Conservation (phyloP, 2,329 filamentous ascomycete genomes). For the Alternaria alternata region DNA sequence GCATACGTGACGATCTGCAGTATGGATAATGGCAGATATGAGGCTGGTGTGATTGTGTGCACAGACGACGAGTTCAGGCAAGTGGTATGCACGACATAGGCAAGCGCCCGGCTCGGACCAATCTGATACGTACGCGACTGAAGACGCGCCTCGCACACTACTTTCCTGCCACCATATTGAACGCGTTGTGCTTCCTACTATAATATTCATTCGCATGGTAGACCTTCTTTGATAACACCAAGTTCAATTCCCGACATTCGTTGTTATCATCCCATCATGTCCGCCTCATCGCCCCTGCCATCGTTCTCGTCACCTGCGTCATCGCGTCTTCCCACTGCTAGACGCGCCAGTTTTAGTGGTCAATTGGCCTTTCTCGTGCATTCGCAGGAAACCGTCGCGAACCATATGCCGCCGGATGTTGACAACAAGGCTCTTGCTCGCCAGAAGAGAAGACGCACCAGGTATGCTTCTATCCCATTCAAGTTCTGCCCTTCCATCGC, state of each 20-base stretch:
- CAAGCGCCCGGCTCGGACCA: slow-evolving; percentile 22
- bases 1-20: slow-evolving; percentile 6
- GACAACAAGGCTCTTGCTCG: slow-evolving; percentile 68
- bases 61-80: slow-evolving; percentile 20
- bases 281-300: slow-evolving; percentile 36
- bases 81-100: slow-evolving; percentile 27
- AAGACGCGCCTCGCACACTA: slow-evolving; percentile 24
- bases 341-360: slow-evolving; percentile 39
- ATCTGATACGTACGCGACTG: slow-evolving; percentile 21
- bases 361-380: slow-evolving; percentile 67
- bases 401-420: slow-evolving; percentile 64
- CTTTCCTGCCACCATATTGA: slow-evolving; percentile 40
- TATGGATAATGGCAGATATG: slow-evolving; percentile 3
- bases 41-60: slow-evolving; percentile 15
- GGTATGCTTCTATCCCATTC: slow-evolving; percentile 54
- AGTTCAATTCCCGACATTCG: neutral
- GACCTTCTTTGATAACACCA: slow-evolving; percentile 10
- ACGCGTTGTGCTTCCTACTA: slow-evolving; percentile 24
- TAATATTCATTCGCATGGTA: slow-evolving; percentile 19
- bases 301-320: slow-evolving; percentile 36
- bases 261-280: slow-evolving; percentile 23
- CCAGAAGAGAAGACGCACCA: slow-evolving; percentile 69
- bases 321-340: slow-evolving; percentile 26
- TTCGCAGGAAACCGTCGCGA: slow-evolving; percentile 64
- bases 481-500: slow-evolving; percentile 20